Percentiles rank a stretch among this genome's conserved stretches.
These are phyloP conservation scores for Pichia eremophila DNA, from an alignment of 805 yeast genomes.

Conservation along the genomic window DNA sequence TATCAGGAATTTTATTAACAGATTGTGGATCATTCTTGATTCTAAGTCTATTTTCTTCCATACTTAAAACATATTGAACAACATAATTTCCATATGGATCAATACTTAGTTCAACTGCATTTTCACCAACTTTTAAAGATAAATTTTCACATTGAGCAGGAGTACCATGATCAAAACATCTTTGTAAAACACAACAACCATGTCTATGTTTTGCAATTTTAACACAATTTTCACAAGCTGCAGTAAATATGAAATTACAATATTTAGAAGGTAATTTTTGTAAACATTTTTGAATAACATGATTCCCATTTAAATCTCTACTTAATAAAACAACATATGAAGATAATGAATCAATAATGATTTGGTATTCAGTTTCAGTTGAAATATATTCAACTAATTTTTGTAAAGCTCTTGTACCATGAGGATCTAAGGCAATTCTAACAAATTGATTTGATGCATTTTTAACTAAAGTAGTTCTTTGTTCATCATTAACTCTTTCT, in stretches of 20 bases:
- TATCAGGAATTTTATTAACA: slow-evolving; percentile 19
- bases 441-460: slow-evolving; percentile 68
- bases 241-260: slow-evolving; percentile 82
- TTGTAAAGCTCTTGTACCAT: slow-evolving; percentile 94
- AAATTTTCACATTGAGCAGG: slow-evolving; percentile 58
- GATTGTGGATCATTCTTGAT: slow-evolving; percentile 20
- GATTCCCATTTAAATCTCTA: slow-evolving; percentile 91
- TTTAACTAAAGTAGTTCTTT: slow-evolving; percentile 58
- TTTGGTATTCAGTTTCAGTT: slow-evolving; percentile 59
- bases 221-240: slow-evolving; percentile 63
- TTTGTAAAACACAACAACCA: slow-evolving; percentile 94
- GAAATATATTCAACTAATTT: slow-evolving; percentile 77
- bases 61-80: slow-evolving; percentile 73
- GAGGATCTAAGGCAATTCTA: slow-evolving; percentile 81
- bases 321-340: slow-evolving; percentile 72
- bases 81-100: slow-evolving; percentile 98
- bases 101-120: slow-evolving; percentile 60
- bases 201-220: slow-evolving; percentile 92
- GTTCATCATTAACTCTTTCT: slow-evolving; percentile 62
- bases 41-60: slow-evolving; percentile 28
- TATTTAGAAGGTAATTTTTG: slow-evolving; percentile 60
- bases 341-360: slow-evolving; percentile 29
- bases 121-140: slow-evolving; percentile 55
- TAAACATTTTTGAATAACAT: slow-evolving; percentile 88
- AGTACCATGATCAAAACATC: slow-evolving; percentile 88